Evolutionary conservation across 2,329 filamentous ascomycete species (phyloP).

Genomic region (Venturia effusa): DNA sequence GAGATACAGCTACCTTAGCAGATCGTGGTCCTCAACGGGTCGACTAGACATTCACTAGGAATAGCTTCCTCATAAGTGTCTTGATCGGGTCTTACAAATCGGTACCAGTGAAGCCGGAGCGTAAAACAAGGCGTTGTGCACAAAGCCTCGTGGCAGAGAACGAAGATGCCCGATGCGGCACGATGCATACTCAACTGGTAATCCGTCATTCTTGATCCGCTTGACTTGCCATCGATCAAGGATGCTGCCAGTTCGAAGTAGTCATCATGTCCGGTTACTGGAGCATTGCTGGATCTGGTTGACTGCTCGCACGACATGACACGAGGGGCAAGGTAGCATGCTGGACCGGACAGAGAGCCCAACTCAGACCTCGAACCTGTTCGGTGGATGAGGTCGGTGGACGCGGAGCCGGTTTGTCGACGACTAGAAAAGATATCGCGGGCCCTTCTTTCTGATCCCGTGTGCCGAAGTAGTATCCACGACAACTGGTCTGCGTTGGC

Average conservation of each 20-base stretch:
- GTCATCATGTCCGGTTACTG: neutral
- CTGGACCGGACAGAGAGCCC: neutral
- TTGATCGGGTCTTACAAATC: neutral
- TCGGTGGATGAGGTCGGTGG: neutral
- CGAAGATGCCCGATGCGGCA: neutral
- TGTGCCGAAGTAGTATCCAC: neutral
- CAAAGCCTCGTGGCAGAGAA: neutral
- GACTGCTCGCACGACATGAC: constrained; percentile 3
- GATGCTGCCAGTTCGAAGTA: neutral
- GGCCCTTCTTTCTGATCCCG: neutral
- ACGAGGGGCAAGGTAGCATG: neutral
- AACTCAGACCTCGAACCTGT: neutral
- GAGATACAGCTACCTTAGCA: neutral
- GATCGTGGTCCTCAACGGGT: neutral
- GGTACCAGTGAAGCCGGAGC: neutral
- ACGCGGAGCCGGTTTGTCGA: neutral
- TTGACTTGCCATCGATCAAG: neutral
- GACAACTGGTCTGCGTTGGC: too few species aligned
- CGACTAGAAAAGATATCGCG: neutral
- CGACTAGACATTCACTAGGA: neutral
- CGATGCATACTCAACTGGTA: neutral
- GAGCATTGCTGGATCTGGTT: neutral
- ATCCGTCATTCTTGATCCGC: neutral
- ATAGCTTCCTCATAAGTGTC: neutral
- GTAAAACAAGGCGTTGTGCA: neutral